Evolutionary conservation across 148 eudicot genomes (phyloP).

Genomic region (Chenopodium berlandieri): DNA sequence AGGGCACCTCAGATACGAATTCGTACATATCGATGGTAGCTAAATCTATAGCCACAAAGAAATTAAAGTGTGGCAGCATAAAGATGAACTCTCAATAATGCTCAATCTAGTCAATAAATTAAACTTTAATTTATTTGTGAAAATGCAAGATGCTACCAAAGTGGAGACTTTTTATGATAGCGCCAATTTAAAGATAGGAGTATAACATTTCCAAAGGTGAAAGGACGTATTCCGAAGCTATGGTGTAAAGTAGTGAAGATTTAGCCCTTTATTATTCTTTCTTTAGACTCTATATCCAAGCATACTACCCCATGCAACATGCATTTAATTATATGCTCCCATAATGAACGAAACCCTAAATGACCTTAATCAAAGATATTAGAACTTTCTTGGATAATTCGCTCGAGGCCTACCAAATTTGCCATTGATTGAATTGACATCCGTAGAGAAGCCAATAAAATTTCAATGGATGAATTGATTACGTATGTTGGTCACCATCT

Average conservation of each 20-base stretch:
- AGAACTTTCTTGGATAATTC: background rate
- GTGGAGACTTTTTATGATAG: constrained; percentile 18
- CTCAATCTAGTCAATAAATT: constrained; percentile 9
- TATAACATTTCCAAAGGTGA: background rate
- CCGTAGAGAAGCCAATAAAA: no score
- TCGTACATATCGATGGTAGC: background rate
- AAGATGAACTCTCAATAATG: constrained; percentile 12
- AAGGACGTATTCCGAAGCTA: constrained; percentile 9
- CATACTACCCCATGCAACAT: no score
- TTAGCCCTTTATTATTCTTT: background rate
- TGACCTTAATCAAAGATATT: no score
- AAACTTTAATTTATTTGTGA: background rate
- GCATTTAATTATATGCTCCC: background rate
- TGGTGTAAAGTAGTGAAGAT: constrained; percentile 1
- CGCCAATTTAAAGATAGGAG: constrained; percentile 9
- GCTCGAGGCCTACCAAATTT: no score
- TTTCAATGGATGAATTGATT: no score
- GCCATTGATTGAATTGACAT: no score
- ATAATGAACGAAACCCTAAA: background rate
- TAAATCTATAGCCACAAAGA: background rate
- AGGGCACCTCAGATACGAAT: background rate
- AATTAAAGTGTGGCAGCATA: background rate
- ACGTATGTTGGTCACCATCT: no score
- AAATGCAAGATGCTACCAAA: constrained; percentile 11
- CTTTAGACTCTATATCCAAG: no score